Evolutionary conservation across 2,329 filamentous ascomycete genomes (phyloP).

Genomic region (Monosporascus sp.): DNA sequence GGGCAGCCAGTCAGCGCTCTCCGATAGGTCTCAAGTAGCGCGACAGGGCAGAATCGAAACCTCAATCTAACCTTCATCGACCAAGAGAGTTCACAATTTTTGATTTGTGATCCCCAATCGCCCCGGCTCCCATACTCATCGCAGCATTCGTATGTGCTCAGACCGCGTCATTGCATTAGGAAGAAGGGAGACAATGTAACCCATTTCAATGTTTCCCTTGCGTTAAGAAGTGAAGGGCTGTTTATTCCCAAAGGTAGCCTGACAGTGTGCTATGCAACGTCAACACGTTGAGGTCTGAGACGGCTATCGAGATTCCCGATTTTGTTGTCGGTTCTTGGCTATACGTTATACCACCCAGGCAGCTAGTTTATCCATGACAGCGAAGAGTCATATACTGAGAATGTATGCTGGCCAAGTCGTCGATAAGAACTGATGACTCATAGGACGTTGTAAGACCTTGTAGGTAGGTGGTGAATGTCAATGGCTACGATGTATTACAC

Average conservation of each 20-base stretch:
- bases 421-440: no score
- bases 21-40: slow-evolving; percentile 9
- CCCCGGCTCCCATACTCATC: no score
- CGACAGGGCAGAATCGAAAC: slow-evolving; percentile 7
- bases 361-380: no score
- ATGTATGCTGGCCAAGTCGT: no score
- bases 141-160: no score
- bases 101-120: not conserved
- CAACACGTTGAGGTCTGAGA: not conserved
- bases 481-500: no score
- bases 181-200: not conserved
- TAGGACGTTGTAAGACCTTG: no score
- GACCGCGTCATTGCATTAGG: not conserved
- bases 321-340: no score
- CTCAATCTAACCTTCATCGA: not conserved
- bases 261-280: not conserved
- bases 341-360: no score
- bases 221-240: not conserved
- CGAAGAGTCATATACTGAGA: no score
- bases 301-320: no score
- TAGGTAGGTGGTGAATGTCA: no score
- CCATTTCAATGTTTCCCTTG: not conserved
- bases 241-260: not conserved
- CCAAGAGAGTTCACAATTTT: slow-evolving; percentile 5
- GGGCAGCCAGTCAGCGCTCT: slow-evolving; percentile 8